Evolutionary conservation across 2,329 filamentous ascomycete species (phyloP).

Genomic region (Claviceps sp.): DNA sequence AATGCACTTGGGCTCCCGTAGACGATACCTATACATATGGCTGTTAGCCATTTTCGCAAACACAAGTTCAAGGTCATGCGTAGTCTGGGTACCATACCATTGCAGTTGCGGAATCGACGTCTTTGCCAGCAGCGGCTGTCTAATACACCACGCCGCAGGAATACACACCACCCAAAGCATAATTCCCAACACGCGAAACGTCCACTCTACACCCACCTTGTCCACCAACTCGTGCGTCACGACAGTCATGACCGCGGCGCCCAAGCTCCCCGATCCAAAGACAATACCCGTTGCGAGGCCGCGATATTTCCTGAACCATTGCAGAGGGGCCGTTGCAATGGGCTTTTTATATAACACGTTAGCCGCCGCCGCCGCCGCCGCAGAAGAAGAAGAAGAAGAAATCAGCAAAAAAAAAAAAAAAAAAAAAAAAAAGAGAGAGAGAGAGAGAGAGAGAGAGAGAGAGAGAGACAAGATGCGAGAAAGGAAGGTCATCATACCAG

Average conservation of each 20-base stretch:
- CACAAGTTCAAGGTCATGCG: background rate
- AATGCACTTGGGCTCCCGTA: slow-evolving; percentile 12
- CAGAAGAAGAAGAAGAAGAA: background rate
- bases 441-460: background rate
- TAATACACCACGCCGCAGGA: slow-evolving; percentile 13
- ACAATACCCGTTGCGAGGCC: slow-evolving; percentile 16
- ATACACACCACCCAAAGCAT: slow-evolving; percentile 16
- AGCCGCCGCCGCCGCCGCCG: too few species aligned
- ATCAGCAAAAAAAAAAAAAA: too few species aligned
- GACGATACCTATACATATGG: slow-evolving; percentile 12
- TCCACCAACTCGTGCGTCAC: slow-evolving; percentile 11
- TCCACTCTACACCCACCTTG: slow-evolving; percentile 14
- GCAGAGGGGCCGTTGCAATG: slow-evolving; percentile 14
- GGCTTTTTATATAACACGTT: slow-evolving; percentile 7
- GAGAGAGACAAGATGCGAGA: background rate
- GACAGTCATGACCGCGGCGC: slow-evolving; percentile 15
- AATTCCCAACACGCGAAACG: slow-evolving; percentile 15
- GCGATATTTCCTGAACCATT: slow-evolving; percentile 14
- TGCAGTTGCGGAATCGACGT: slow-evolving; percentile 10
- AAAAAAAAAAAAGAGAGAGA: too few species aligned
- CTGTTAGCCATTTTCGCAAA: background rate
- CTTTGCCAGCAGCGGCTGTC: slow-evolving; percentile 5
- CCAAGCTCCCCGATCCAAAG: slow-evolving; percentile 15
- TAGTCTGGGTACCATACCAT: slow-evolving; percentile 8
- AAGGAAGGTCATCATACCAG: slow-evolving; percentile 9